phyloP scores from a whole-genome alignment of 306 rosid genomes.

The Erythrophleum fordii region DNA sequence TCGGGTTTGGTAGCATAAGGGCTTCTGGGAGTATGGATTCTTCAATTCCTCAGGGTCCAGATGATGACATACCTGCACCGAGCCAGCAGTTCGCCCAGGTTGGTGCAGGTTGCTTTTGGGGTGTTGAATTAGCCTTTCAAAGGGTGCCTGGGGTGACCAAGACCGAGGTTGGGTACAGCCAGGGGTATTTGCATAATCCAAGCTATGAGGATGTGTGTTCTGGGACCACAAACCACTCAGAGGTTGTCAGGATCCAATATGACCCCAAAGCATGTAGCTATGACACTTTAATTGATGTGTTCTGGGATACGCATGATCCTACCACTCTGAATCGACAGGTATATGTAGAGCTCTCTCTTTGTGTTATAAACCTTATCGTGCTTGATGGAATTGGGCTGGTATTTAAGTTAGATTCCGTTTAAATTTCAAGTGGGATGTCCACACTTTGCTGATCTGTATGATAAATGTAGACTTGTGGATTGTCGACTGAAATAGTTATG shows the following conservation, averaged over 20 bases:
- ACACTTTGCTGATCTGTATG: constrained; percentile 13
- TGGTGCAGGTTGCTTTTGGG: constrained; percentile 98
- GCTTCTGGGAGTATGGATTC: constrained; percentile 56
- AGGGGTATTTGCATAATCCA: constrained; percentile 73
- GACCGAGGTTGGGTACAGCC: constrained; percentile 90
- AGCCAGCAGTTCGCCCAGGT: constrained; percentile 84
- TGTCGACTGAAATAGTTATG: constrained; percentile 13
- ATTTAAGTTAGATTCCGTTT: neutral
- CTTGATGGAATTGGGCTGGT: constrained; percentile 18
- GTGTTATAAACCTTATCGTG: neutral
- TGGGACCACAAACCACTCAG: constrained; percentile 68
- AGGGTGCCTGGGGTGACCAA: constrained; percentile 74
- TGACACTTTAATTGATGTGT: constrained; percentile 66
- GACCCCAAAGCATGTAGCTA: constrained; percentile 74
- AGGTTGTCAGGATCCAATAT: constrained; percentile 86
- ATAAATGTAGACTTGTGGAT: neutral
- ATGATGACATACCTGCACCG: constrained; percentile 75
- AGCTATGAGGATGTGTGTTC: constrained; percentile 73
- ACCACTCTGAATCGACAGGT: constrained; percentile 92
- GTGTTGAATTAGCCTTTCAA: constrained; percentile 90
- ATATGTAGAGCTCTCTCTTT: neutral
- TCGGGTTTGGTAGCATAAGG: constrained; percentile 68
- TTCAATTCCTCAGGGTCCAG: constrained; percentile 73
- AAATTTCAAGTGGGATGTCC: constrained; percentile 15
- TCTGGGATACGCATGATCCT: constrained; percentile 87